phyloP scores from a whole-genome alignment of 78 protist genomes.

The Protostelium mycophagum region DNA sequence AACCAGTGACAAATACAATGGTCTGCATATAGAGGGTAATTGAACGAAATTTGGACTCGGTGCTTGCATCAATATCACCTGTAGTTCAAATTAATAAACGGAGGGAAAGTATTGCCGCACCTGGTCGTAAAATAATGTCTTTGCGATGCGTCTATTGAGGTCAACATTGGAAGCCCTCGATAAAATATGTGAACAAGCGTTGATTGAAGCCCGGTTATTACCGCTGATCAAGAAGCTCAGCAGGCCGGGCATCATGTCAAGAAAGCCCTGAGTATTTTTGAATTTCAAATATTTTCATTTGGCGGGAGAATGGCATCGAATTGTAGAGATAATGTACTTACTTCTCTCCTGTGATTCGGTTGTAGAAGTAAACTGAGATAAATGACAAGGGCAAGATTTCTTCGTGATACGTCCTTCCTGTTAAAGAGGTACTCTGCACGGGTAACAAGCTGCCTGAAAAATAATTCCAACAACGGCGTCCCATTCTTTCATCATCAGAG shows the following conservation, averaged over 20 bases:
- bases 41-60: background rate
- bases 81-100: no score
- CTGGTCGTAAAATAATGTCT: background rate
- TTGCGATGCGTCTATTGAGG: background rate
- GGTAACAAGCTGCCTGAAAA: no score
- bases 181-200: background rate
- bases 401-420: no score
- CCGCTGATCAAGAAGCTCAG: background rate
- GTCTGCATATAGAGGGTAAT: background rate
- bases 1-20: background rate
- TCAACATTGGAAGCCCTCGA: background rate
- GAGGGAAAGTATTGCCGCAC: no score
- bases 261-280: background rate
- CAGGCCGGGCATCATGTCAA: background rate
- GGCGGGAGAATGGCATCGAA: background rate
- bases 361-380: background rate
- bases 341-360: background rate
- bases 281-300: no score
- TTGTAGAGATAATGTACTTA: background rate
- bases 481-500: no score
- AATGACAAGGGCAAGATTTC: background rate
- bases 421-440: no score
- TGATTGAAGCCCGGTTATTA: background rate
- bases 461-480: no score
- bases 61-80: background rate